A percentile compares a stretch with the other conserved stretches of the same genome.
Evolutionary conservation across 2,329 filamentous ascomycete species (phyloP).

Genomic region (Nemania serpens): DNA sequence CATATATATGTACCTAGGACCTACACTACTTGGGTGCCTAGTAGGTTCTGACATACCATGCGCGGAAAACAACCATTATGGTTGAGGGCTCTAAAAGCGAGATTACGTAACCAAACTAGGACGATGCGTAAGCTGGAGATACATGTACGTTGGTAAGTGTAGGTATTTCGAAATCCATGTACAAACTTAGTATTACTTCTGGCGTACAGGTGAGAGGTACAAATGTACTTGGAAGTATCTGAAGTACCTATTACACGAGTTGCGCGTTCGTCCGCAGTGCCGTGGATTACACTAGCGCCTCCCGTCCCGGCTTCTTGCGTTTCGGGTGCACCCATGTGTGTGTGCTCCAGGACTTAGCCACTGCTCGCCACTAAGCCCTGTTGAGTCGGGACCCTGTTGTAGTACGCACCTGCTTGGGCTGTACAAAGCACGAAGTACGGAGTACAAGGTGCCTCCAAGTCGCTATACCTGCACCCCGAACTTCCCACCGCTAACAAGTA

Average conservation of each 20-base stretch:
- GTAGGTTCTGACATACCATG: background rate
- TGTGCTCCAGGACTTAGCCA: conserved; percentile 17
- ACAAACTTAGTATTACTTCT: no score
- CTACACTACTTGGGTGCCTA: background rate
- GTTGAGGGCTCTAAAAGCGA: no score
- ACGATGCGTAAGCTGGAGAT: no score
- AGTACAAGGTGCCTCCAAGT: conserved; percentile 18
- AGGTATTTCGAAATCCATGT: no score
- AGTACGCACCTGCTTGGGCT: background rate
- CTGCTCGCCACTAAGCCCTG: conserved; percentile 24
- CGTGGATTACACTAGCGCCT: conserved; percentile 19
- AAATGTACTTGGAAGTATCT: no score
- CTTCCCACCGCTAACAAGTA: conserved; percentile 16
- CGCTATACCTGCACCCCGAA: conserved; percentile 26
- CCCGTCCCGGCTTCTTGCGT: conserved; percentile 22
- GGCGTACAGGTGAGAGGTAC: no score
- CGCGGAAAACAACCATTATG: background rate
- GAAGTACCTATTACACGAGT: background rate
- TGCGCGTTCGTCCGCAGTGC: conserved; percentile 12
- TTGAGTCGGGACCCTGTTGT: conserved; percentile 15
- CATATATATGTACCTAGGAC: background rate
- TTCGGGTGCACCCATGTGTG: conserved; percentile 21
- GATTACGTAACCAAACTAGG: background rate
- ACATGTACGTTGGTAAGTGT: no score
- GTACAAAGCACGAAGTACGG: no score